Conservation (phyloP, 2,329 filamentous ascomycete species). For the Cytospora leucostoma region DNA sequence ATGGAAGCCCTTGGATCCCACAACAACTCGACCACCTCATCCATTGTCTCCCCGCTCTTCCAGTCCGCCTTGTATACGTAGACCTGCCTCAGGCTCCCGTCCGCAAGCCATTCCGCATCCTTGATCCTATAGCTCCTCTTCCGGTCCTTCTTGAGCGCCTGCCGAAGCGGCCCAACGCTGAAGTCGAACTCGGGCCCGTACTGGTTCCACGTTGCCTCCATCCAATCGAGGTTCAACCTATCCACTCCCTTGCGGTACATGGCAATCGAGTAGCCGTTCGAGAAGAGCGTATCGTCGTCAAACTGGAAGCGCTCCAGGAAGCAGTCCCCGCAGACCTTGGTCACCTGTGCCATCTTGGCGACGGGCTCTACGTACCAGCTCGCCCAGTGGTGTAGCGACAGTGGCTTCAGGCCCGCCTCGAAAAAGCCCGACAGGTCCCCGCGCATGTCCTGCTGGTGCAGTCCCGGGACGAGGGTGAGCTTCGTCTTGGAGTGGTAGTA, state of each 20-base stretch:
- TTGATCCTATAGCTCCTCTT: constrained; percentile 56
- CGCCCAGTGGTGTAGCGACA: constrained; percentile 66
- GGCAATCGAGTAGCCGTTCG: constrained; percentile 61
- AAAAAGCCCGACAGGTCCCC: constrained; percentile 61
- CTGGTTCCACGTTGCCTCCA: constrained; percentile 57
- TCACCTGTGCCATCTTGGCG: constrained; percentile 50
- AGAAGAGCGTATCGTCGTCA: constrained; percentile 49
- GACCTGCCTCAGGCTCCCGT: constrained; percentile 53
- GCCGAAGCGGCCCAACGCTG: constrained; percentile 54
- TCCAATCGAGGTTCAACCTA: constrained; percentile 39
- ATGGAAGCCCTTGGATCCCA: constrained; percentile 38
- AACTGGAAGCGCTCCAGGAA: constrained; percentile 59
- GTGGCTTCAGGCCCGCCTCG: constrained; percentile 55
- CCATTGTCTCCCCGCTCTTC: constrained; percentile 42
- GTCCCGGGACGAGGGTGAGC: constrained; percentile 55
- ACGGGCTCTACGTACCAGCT: constrained; percentile 58
- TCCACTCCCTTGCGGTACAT: constrained; percentile 46
- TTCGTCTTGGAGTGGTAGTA: constrained; percentile 55
- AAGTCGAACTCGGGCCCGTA: constrained; percentile 52
- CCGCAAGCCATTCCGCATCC: constrained; percentile 43
- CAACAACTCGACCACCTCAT: constrained; percentile 52
- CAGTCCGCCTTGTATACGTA: constrained; percentile 51
- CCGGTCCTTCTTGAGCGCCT: constrained; percentile 37
- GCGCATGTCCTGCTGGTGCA: constrained; percentile 59
- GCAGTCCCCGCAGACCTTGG: constrained; percentile 58